Conservation (phyloP, 129 eudicot genomes). For the Lactuca sativa region DNA sequence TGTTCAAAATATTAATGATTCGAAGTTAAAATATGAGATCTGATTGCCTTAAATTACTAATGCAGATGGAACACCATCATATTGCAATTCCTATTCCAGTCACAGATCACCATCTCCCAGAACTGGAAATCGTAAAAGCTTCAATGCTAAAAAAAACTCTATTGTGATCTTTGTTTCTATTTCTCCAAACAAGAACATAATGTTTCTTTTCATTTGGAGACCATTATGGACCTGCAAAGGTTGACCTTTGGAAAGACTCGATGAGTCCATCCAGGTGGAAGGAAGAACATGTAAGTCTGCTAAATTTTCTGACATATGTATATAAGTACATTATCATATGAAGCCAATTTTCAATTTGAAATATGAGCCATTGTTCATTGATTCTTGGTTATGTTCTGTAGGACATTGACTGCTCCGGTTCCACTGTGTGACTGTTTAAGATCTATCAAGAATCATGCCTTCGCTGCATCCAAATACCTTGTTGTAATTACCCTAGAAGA, state of each 20-base stretch:
- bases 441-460: too few species aligned
- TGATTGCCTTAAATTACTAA: not conserved
- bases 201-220: conserved; percentile 44
- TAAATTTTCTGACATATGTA: not conserved
- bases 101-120: too few species aligned
- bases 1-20: too few species aligned
- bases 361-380: too few species aligned
- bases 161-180: conserved; percentile 37
- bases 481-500: too few species aligned
- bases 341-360: too few species aligned
- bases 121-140: too few species aligned
- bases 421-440: too few species aligned
- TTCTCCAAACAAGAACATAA: conserved; percentile 39
- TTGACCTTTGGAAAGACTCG: conserved; percentile 79
- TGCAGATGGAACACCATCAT: conserved; percentile 54
- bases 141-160: conserved; percentile 17
- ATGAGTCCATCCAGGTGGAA: conserved; percentile 86
- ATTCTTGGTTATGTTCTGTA: too few species aligned
- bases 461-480: too few species aligned
- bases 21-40: not conserved
- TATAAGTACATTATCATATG: too few species aligned
- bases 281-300: conserved; percentile 82
- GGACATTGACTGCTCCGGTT: too few species aligned
- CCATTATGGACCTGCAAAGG: conserved; percentile 80
- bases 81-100: conserved; percentile 27